Conservation (phyloP, 148 eudicot species). For the Rhododendron griersonianum region DNA sequence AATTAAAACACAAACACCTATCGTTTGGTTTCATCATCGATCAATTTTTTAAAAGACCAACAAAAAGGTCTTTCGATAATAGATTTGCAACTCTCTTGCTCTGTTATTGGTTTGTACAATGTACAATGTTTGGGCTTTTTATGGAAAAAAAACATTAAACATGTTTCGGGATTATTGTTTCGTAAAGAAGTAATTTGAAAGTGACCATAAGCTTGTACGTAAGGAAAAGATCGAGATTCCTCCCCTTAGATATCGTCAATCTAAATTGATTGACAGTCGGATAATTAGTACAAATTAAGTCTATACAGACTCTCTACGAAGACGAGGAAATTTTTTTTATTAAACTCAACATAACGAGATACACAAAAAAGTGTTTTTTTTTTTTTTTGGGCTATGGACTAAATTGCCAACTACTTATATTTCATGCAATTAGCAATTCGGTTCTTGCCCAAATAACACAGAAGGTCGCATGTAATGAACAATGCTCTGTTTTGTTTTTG, state of each 20-base stretch:
- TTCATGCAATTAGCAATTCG: background rate
- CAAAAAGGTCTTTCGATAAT: background rate
- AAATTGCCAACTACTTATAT: too few species aligned
- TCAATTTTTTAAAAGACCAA: background rate
- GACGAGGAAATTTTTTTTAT: too few species aligned
- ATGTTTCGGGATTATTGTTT: background rate
- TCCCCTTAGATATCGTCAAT: background rate
- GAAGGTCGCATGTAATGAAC: background rate
- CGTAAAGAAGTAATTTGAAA: background rate
- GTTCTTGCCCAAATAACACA: background rate
- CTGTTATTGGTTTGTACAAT: background rate
- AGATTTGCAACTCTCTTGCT: background rate
- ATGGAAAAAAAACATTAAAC: background rate
- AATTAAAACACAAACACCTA: background rate
- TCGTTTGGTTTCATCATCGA: background rate
- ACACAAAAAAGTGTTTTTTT: too few species aligned
- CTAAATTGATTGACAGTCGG: background rate
- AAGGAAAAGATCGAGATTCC: background rate
- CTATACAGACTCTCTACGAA: too few species aligned
- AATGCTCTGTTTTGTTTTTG: background rate
- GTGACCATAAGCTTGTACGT: background rate
- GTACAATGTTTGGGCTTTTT: background rate
- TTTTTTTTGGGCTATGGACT: too few species aligned
- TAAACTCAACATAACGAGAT: too few species aligned
- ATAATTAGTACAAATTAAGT: background rate